phyloP scores from a whole-genome alignment of 2,329 filamentous ascomycete species.

The Sphaceloma murrayae region DNA sequence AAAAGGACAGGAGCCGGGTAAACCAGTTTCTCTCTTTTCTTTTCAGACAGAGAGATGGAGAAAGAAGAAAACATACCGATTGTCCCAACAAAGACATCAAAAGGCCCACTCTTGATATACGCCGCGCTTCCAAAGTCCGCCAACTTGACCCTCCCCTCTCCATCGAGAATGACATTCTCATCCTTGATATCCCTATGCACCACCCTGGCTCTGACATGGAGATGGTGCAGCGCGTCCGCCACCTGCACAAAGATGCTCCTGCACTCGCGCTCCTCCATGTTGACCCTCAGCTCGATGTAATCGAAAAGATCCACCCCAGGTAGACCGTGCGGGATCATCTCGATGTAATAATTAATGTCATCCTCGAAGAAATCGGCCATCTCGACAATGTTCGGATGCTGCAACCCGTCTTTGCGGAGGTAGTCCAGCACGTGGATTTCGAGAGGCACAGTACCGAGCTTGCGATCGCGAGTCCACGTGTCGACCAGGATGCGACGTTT shows the following conservation, averaged over 20 bases:
- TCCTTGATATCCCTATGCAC: slow-evolving; percentile 99
- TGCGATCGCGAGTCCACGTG: slow-evolving; percentile 92
- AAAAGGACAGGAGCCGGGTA: no score
- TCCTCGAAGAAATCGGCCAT: slow-evolving; percentile 67
- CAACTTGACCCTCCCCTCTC: slow-evolving; percentile 88
- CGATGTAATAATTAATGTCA: slow-evolving; percentile 92
- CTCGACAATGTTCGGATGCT: slow-evolving; percentile 57
- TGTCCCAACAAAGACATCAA: slow-evolving; percentile 97
- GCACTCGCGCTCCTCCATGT: slow-evolving; percentile 92
- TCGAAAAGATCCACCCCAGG: slow-evolving; percentile 98
- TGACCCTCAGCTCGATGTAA: slow-evolving; percentile 91
- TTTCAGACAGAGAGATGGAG: no score
- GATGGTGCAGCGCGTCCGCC: slow-evolving; percentile 75
- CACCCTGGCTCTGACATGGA: slow-evolving; percentile 82
- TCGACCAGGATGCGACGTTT: slow-evolving; percentile 95
- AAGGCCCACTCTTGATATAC: slow-evolving; percentile 96
- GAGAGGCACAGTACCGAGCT: slow-evolving; percentile 84
- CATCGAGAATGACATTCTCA: slow-evolving; percentile 93
- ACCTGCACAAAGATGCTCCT: slow-evolving; percentile 94
- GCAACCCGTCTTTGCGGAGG: slow-evolving; percentile 61
- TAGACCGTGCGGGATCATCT: slow-evolving; percentile 90
- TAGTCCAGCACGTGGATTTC: slow-evolving; percentile 97
- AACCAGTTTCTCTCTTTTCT: no score
- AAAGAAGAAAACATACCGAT: slow-evolving; percentile 90
- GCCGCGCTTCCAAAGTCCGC: slow-evolving; percentile 98